phyloP scores from a whole-genome alignment of 2,329 filamentous ascomycete species.

The Arthrocladium fulminans region DNA sequence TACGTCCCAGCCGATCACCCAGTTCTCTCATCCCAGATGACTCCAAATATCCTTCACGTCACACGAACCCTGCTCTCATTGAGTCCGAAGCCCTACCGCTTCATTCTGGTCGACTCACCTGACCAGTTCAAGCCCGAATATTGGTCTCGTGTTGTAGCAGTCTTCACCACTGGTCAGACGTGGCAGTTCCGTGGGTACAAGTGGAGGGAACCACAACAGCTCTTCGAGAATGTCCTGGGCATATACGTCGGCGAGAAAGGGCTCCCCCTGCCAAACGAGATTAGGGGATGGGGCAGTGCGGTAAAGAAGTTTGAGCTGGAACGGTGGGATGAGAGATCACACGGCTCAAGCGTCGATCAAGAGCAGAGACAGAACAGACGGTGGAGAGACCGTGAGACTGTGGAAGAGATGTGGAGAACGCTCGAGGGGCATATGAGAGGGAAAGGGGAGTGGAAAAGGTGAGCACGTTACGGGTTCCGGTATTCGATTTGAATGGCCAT shows the following conservation, averaged over 20 bases:
- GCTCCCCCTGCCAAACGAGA: conserved; percentile 66
- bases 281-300: conserved; percentile 76
- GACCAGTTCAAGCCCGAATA: conserved; percentile 97
- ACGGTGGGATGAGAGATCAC: conserved; percentile 56
- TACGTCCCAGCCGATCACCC: conserved; percentile 67
- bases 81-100: conserved; percentile 62
- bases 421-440: conserved; percentile 81
- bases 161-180: conserved; percentile 93
- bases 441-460: conserved; percentile 46
- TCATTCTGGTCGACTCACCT: conserved; percentile 88
- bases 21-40: conserved; percentile 52
- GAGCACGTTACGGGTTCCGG: conserved; percentile 2
- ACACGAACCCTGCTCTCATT: conserved; percentile 61
- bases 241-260: conserved; percentile 88
- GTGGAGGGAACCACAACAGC: conserved; percentile 77
- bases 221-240: conserved; percentile 81
- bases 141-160: conserved; percentile 88
- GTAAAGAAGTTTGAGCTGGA: conserved; percentile 76
- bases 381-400: conserved; percentile 86
- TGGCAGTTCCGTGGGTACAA: conserved; percentile 99
- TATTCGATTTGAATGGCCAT: too few species aligned
- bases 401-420: conserved; percentile 83
- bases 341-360: conserved; percentile 20
- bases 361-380: conserved; percentile 39
- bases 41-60: conserved; percentile 76